These are phyloP conservation scores for Xylariaceae sp. DNA, from an alignment of 2,329 filamentous ascomycete genomes.

Conservation along the genomic window DNA sequence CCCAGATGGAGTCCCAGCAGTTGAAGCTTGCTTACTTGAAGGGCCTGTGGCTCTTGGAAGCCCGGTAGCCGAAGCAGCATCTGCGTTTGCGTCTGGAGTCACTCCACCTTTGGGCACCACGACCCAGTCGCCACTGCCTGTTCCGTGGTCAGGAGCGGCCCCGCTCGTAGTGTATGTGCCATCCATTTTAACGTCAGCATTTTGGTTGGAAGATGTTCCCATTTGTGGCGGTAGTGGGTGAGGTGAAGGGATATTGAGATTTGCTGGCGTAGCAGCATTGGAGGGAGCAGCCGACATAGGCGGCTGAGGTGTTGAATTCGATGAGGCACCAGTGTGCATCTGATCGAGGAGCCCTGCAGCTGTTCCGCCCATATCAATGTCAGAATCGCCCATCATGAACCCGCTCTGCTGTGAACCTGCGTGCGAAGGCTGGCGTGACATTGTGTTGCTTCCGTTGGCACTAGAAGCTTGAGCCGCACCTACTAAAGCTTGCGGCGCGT, in stretches of 20 bases:
- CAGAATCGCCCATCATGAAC: slow-evolving; percentile 62
- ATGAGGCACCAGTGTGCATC: slow-evolving; percentile 68
- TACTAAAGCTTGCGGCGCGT: slow-evolving; percentile 16
- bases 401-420: slow-evolving; percentile 62
- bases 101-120: slow-evolving; percentile 70
- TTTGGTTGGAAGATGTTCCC: slow-evolving; percentile 6
- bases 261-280: slow-evolving; percentile 61
- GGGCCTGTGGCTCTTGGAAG: slow-evolving; percentile 28
- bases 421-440: slow-evolving; percentile 61
- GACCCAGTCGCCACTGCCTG: slow-evolving; percentile 72
- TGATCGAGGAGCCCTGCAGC: slow-evolving; percentile 71
- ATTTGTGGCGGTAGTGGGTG: slow-evolving; percentile 38
- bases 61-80: slow-evolving; percentile 31
- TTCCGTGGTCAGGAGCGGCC: slow-evolving; percentile 56
- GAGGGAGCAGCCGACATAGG: slow-evolving; percentile 63
- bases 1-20: slow-evolving; percentile 52
- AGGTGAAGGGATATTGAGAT: slow-evolving; percentile 54
- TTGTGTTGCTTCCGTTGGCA: slow-evolving; percentile 36
- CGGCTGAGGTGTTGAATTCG: slow-evolving; percentile 65
- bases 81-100: slow-evolving; percentile 46
- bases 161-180: slow-evolving; percentile 53
- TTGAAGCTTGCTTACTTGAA: slow-evolving; percentile 48
- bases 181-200: slow-evolving; percentile 60
- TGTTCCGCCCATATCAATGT: slow-evolving; percentile 69
- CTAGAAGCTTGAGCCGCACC: slow-evolving; percentile 30